Base-by-base conservation (phyloP, 371 early-diverging fungal genomes). In the Rhizopus stolonifer region DNA sequence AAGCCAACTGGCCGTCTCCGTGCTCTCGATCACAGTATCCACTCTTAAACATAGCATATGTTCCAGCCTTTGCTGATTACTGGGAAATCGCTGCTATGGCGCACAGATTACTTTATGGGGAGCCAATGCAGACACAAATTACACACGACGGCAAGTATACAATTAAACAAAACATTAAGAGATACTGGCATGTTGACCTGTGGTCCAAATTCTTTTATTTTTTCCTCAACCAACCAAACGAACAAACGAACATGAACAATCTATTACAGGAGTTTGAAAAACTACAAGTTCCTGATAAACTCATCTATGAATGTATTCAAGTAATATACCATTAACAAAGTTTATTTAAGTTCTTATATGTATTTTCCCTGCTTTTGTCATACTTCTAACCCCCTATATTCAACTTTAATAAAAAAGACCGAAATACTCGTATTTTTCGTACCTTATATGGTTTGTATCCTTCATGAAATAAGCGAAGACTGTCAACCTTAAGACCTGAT, bases 381-480 rank as follows among this genome's bases (percentile, higher is more conserved):
- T 67, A 57, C 83, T 81, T 63, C 86, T 65, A 17, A 89, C 88
- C 31, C 88, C 91, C 81, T 82, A 55, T 24, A 24, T 38, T 36
- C 10, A 13, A 21, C 24, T 22, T 34, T 15, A 52, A 23, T 18
- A 31, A 29, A 46, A 23, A n/a, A n/a, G n/a, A n/a, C n/a, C n/a
- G n/a, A n/a, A n/a, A n/a, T n/a, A n/a, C n/a, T n/a, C n/a, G n/a
- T n/a, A n/a, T n/a, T n/a, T n/a, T n/a, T n/a, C n/a, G n/a, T n/a
- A 79, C 89, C 82, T 91, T 91, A 66, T 86, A 90, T 11, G 91
- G 89, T 47, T 87, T 89, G 65, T 92, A 93, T 1, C 69, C 72
- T 65, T 93, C 94, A 62, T 86, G 81, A 58, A 80, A 84, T 31
- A 93, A 57, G 34, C 85, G 80, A 56, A 93, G 72, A 38, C 80